phyloP scores from a whole-genome alignment of 768 basidiomycete genomes.

The Boletus patriciae region DNA sequence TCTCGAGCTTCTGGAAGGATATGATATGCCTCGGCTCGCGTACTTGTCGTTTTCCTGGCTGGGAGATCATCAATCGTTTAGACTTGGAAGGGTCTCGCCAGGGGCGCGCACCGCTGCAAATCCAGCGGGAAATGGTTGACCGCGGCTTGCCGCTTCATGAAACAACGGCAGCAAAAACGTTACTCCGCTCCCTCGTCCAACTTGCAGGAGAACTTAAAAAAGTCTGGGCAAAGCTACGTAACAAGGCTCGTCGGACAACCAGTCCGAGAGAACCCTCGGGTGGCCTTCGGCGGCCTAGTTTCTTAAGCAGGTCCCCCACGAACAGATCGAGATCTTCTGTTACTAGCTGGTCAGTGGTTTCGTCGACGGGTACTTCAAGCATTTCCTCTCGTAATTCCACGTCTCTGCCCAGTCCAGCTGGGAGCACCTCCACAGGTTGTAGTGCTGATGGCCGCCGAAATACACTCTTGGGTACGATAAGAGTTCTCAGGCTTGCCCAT shows the following conservation, averaged over 20 bases:
- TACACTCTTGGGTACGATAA: neutral
- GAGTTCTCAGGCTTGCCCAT: conserved; percentile 4
- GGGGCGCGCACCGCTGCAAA: conserved; percentile 5
- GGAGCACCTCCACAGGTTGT: conserved; percentile 5
- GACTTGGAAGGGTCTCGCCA: neutral
- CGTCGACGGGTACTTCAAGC: neutral
- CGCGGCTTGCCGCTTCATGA: conserved; percentile 4
- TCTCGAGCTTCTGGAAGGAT: conserved; percentile 10
- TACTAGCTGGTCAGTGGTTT: neutral
- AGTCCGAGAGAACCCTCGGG: neutral
- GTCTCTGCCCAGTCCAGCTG: neutral
- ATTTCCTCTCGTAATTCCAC: neutral
- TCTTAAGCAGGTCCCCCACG: neutral
- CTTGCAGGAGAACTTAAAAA: conserved; percentile 5
- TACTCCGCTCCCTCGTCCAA: conserved; percentile 5
- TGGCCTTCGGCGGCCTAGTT: neutral
- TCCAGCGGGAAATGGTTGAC: conserved; percentile 22
- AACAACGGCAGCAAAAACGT: conserved; percentile 18
- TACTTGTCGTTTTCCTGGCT: conserved; percentile 10
- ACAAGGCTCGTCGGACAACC: neutral
- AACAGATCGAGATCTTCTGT: neutral
- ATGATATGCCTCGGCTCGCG: conserved; percentile 16
- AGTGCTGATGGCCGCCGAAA: neutral
- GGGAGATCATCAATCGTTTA: conserved; percentile 9
- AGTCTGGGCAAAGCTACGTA: conserved; percentile 4